These are phyloP conservation scores for Blastomyces gilchristii DNA, from an alignment of 2,329 filamentous ascomycete species.

Conservation along the genomic window DNA sequence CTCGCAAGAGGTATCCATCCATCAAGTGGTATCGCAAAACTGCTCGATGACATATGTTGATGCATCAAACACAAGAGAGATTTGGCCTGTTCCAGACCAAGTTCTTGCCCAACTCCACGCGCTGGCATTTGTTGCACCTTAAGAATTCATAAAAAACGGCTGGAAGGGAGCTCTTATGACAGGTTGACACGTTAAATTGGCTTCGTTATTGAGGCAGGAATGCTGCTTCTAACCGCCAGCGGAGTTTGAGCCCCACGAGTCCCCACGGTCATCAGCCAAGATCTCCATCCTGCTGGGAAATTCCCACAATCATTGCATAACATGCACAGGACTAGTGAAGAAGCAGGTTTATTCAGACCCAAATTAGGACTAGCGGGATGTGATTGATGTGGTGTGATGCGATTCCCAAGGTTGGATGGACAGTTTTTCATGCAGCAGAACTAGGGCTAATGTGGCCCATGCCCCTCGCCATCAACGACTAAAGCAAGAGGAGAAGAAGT, in stretches of 20 bases:
- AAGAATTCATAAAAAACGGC: neutral
- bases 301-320: too few relatives aligned
- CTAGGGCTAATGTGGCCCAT: neutral
- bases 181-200: neutral
- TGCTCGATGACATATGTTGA: neutral
- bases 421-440: neutral
- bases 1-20: neutral
- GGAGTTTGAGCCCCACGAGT: neutral
- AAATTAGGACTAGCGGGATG: neutral
- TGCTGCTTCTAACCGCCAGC: neutral
- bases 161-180: neutral
- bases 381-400: constrained; percentile 2
- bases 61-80: neutral
- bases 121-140: neutral
- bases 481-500: neutral
- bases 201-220: neutral
- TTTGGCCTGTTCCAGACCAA: neutral
- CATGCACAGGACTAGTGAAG: neutral
- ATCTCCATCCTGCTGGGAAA: neutral
- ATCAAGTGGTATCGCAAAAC: neutral
- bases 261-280: too few relatives aligned
- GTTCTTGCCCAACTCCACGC: neutral
- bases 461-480: neutral
- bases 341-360: constrained; percentile 1
- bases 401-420: neutral